Base-by-base conservation (phyloP, 176 grass and related monocot species). In the Chrysopogon serrulatus region DNA sequence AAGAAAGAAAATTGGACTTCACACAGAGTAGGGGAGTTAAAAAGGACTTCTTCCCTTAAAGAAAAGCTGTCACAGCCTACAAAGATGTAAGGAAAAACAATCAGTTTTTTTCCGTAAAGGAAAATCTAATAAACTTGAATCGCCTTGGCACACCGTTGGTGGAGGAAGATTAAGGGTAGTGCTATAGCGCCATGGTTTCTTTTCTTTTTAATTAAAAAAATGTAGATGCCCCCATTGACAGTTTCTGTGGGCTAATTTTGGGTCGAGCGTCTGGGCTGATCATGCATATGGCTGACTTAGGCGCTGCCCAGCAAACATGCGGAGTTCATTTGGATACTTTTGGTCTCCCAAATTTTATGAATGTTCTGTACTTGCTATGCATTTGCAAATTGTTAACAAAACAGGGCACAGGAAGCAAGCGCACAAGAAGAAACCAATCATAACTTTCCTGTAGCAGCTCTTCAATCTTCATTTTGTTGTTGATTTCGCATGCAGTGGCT, bases 401-500 rank as follows among this genome's bases (percentile, higher is more conserved):
- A 18, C 28, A 31, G 16, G 30, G 9, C 30, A 65, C 17, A 34
- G 3, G 62, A 65, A 65, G 28, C 28, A 65, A 8, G 30, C 15
- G 19, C 30, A 65, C 30, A 34, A 34, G 5, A 32, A 68, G 5
- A 51, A 51, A 51, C 47, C 47, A 48, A 67, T 23, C 18, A 66
- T 35, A 67, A 19, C 33, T 36, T 69, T 41, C 67, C 5, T 65
- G 67, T 71, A 27, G 5, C 24, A 7, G 5, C 5, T 51, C 5
- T 21, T n/a, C n/a, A n/a, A n/a, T n/a, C n/a, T n/a, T 51, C 53
- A 56, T 56, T 57, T 69, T 35, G 6, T 18, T n/a, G 16, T 71
- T 35, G 76, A 2, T 78, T 56, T 19, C 60, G 60, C n/a, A n/a
- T n/a, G n/a, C 26, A 88, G 90, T 88, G 90, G 90, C 47, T 88